phyloP scores from a whole-genome alignment of 306 rosid genomes.

The Astragalus glycyphyllos region DNA sequence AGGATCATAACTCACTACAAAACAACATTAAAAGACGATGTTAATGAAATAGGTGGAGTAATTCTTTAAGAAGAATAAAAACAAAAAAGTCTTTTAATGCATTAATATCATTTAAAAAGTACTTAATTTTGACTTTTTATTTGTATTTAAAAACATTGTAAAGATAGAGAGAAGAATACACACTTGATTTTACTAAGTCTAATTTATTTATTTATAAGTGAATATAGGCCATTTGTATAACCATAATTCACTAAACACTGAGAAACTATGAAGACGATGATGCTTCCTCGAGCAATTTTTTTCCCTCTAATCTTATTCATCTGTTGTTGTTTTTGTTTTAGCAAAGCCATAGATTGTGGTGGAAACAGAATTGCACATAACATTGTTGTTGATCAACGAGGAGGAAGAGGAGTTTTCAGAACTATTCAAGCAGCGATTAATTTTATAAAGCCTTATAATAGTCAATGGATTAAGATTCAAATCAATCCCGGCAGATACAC shows the following conservation, averaged over 20 bases:
- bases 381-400: constrained; percentile 1
- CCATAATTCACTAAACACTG: background rate
- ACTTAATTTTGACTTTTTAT: too few species aligned
- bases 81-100: too few species aligned
- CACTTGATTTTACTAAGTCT: background rate
- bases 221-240: background rate
- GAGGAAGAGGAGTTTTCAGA: background rate
- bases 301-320: background rate
- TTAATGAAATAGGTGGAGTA: too few species aligned
- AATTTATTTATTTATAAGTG: background rate
- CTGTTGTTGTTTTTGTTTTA: background rate
- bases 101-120: too few species aligned
- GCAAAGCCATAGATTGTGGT: constrained; percentile 3
- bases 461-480: constrained; percentile 9
- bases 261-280: background rate
- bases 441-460: background rate
- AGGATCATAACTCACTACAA: too few species aligned
- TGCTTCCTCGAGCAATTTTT: background rate
- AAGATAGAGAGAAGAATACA: background rate
- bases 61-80: too few species aligned
- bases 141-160: too few species aligned
- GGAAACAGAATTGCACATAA: background rate
- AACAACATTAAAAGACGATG: too few species aligned
- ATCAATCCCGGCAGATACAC: background rate
- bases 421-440: background rate